These are phyloP conservation scores for Isatis tinctoria DNA, from an alignment of 345 rosid species.

Conservation along the genomic window DNA sequence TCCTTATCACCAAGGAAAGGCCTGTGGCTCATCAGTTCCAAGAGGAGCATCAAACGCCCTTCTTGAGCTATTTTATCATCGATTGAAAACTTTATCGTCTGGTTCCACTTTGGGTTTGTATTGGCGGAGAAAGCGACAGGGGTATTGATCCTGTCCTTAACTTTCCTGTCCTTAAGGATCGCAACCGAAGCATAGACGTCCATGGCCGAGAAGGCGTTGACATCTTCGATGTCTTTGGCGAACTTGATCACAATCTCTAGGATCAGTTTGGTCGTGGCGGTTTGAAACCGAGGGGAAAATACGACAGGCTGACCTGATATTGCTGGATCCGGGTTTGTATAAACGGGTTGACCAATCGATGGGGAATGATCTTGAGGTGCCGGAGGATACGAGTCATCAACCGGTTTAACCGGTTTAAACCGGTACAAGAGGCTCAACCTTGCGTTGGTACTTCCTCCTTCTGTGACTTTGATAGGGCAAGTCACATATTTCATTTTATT, in stretches of 20 bases:
- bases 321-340: background rate
- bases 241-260: constrained; percentile 54
- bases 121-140: constrained; percentile 41
- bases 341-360: background rate
- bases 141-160: constrained; percentile 41
- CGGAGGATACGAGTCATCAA: background rate
- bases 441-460: constrained; percentile 55
- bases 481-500: constrained; percentile 35
- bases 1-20: constrained; percentile 62
- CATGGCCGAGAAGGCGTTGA: constrained; percentile 59
- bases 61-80: constrained; percentile 42
- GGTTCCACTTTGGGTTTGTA: constrained; percentile 61
- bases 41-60: constrained; percentile 43
- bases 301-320: constrained; percentile 1
- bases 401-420: constrained; percentile 33
- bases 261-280: constrained; percentile 33
- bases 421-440: constrained; percentile 49
- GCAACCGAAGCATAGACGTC: constrained; percentile 61
- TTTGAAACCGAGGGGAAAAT: constrained; percentile 14
- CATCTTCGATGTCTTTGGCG: constrained; percentile 54
- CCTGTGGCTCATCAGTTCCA: constrained; percentile 52
- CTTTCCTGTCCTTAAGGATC: constrained; percentile 39
- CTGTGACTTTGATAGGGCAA: constrained; percentile 37
- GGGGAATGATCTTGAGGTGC: background rate
- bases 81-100: constrained; percentile 47